Evolutionary conservation across 2,329 filamentous ascomycete genomes (phyloP).

Genomic region (Aspergillus luchuensis): DNA sequence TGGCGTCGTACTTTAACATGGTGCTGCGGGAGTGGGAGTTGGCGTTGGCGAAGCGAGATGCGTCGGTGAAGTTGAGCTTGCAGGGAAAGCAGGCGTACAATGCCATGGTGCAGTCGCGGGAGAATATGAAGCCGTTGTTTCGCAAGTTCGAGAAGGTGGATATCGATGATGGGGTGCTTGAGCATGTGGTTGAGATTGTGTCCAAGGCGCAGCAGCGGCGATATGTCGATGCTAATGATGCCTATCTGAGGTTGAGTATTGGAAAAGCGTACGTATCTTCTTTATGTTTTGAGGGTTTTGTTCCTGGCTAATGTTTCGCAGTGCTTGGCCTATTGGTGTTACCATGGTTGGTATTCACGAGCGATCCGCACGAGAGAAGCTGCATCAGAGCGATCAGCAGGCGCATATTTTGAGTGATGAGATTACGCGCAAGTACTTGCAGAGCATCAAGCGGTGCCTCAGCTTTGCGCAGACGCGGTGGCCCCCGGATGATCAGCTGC

Average conservation of each 20-base stretch:
- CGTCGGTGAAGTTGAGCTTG: constrained; percentile 67
- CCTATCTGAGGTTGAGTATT: constrained; percentile 88
- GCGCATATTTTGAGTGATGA: constrained; percentile 98
- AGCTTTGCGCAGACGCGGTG: constrained; percentile 96
- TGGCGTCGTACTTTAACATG: constrained; percentile 95
- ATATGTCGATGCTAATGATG: constrained; percentile 96
- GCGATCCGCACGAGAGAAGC: constrained; percentile 89
- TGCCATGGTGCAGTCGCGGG: constrained; percentile 82
- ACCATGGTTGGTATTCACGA: constrained; percentile 99
- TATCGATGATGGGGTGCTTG: constrained; percentile 74
- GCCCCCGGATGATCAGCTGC: constrained; percentile 88
- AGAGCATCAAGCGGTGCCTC: constrained; percentile 95
- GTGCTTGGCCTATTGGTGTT: constrained; percentile 96
- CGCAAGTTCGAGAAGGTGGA: constrained; percentile 82
- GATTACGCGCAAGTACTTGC: constrained; percentile 89
- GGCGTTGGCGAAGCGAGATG: constrained; percentile 66
- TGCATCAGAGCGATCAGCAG: constrained; percentile 75
- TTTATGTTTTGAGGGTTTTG: neutral
- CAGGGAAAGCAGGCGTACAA: constrained; percentile 79
- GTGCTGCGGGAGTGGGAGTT: constrained; percentile 84
- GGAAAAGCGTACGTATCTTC: constrained; percentile 68
- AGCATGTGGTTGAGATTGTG: constrained; percentile 88
- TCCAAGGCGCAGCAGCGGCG: constrained; percentile 83
- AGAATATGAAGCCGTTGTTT: constrained; percentile 88
- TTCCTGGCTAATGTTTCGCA: constrained; percentile 28